Conservation (phyloP, 352 stramenopile species). For the Phytopythium delawarense region DNA sequence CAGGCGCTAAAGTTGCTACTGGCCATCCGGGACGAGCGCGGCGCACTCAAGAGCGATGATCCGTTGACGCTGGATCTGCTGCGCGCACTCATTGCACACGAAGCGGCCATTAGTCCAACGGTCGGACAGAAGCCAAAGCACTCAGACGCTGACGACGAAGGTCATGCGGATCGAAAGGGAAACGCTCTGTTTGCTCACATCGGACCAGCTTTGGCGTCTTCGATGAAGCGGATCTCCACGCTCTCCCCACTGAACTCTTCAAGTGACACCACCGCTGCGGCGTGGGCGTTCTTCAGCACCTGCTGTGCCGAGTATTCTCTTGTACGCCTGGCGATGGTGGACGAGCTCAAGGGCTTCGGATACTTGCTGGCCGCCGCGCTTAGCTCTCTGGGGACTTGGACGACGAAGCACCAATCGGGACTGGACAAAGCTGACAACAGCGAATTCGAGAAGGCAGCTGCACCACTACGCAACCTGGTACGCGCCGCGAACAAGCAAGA, state of each 20-base stretch:
- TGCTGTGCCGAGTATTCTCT: constrained; percentile 59
- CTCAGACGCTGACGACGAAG: neutral
- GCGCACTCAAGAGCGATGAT: neutral
- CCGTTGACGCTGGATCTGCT: neutral
- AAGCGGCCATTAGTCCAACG: neutral
- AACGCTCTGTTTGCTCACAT: neutral
- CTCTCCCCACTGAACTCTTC: constrained; percentile 6
- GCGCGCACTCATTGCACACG: neutral
- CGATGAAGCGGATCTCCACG: constrained; percentile 35
- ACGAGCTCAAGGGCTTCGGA: constrained; percentile 45
- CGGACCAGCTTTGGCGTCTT: constrained; percentile 22
- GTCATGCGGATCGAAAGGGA: neutral
- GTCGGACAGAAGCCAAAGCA: neutral
- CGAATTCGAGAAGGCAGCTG: neutral
- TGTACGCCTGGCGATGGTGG: constrained; percentile 36
- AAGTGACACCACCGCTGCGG: constrained; percentile 13
- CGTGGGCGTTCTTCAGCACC: constrained; percentile 44
- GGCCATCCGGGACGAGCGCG: neutral
- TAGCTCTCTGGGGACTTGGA: constrained; percentile 15
- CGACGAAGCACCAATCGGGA: constrained; percentile 1
- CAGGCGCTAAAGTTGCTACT: neutral
- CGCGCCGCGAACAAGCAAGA: constrained; percentile 66
- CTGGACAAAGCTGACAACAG: neutral
- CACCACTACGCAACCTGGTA: constrained; percentile 39
- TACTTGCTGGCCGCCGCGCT: constrained; percentile 52